Conservation (phyloP, 1,284 basidiomycete genomes). For the Ceraceosorus guamensis region DNA sequence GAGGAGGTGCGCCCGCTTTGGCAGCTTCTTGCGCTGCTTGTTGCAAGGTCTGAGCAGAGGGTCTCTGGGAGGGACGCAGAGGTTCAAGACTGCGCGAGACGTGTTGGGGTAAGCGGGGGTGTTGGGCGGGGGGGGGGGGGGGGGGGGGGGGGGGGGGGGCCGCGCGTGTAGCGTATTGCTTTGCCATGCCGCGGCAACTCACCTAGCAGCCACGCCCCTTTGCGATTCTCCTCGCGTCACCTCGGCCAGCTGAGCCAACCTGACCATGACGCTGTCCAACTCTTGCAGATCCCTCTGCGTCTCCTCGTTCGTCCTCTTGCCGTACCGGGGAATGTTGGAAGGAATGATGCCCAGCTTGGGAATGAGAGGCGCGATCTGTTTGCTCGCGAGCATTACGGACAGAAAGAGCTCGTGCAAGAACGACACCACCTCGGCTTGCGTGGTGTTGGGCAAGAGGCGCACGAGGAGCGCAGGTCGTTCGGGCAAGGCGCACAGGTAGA, state of each 20-base stretch:
- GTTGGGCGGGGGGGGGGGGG: not conserved
- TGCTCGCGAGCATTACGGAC: conserved; percentile 63
- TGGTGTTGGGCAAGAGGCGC: conserved; percentile 59
- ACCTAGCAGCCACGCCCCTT: not conserved
- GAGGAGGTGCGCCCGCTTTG: not conserved
- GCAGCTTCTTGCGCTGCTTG: not conserved
- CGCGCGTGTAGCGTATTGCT: not conserved
- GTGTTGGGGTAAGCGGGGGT: not conserved
- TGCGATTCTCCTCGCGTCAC: not conserved
- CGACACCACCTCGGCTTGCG: conserved; percentile 64
- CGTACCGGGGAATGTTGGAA: not conserved
- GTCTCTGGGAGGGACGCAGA: not conserved
- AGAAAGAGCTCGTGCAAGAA: conserved; percentile 71
- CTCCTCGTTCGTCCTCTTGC: too few species aligned
- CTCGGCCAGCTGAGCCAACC: not conserved
- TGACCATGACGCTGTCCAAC: not conserved
- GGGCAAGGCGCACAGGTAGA: conserved; percentile 34
- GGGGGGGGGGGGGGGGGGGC: not conserved
- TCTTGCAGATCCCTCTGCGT: not conserved
- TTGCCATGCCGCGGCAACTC: not conserved
- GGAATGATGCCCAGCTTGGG: conserved; percentile 49
- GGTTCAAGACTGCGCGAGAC: not conserved
- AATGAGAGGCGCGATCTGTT: conserved; percentile 61
- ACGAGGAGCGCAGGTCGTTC: conserved; percentile 51
- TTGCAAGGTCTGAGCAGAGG: not conserved